Evolutionary conservation across 495 filamentous ascomycete species (phyloP).

Genomic region (Lepraria neglecta): DNA sequence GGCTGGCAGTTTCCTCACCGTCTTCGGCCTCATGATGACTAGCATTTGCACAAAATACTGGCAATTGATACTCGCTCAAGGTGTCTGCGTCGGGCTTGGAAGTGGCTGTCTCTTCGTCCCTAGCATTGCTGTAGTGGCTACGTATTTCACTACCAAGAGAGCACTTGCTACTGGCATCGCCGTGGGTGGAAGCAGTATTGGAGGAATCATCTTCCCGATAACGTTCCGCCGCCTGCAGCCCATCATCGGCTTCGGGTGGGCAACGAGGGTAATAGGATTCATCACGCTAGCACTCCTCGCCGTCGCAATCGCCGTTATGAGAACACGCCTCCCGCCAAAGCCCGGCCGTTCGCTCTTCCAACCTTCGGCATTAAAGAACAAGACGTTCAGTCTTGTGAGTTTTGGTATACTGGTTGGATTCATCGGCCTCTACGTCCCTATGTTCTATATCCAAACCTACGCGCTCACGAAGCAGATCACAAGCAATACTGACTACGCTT

Average conservation of each 20-base stretch:
- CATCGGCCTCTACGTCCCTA: conserved; percentile 64
- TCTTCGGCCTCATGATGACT: conserved; percentile 42
- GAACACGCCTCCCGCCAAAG: conserved; percentile 42
- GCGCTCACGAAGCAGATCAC: conserved; percentile 37
- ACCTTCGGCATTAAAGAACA: neutral
- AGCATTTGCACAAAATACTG: conserved; percentile 39
- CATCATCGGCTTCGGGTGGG: conserved; percentile 58
- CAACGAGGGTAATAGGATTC: conserved; percentile 56
- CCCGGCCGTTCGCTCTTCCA: neutral
- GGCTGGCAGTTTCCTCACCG: conserved; percentile 33
- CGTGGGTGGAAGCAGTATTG: neutral
- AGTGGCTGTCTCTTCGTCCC: conserved; percentile 39
- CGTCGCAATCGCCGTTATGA: conserved; percentile 50
- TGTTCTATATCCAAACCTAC: conserved; percentile 64
- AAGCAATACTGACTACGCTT: conserved; percentile 35
- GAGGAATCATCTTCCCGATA: conserved; percentile 63
- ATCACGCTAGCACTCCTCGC: conserved; percentile 48
- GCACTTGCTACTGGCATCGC: neutral
- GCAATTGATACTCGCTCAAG: conserved; percentile 37
- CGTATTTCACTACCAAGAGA: neutral
- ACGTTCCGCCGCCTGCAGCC: conserved; percentile 54
- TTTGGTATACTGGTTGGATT: conserved; percentile 49
- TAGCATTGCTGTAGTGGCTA: conserved; percentile 38
- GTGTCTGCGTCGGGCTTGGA: conserved; percentile 36
- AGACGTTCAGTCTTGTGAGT: conserved; percentile 35